Percentiles rank a stretch among this genome's conserved stretches.
Evolutionary conservation across 257 asterid species (phyloP).

Genomic region (Cordia subcordata): DNA sequence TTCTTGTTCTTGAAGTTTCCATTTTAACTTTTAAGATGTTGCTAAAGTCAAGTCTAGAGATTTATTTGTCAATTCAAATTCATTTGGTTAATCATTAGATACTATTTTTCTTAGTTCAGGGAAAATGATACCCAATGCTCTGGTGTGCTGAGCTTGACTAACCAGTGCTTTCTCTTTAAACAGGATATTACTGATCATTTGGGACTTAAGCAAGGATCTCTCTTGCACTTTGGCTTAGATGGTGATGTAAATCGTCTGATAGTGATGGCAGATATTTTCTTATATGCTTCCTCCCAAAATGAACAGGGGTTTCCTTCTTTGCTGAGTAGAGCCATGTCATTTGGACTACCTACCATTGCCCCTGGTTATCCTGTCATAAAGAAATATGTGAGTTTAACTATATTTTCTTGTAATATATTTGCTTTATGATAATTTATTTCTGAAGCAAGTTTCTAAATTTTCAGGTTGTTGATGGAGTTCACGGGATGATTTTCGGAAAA

Average conservation of each 20-base stretch:
- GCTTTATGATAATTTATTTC: slow-evolving; percentile 13
- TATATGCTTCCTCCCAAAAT: slow-evolving; percentile 83
- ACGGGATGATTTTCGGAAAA: slow-evolving; percentile 61
- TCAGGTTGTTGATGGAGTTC: slow-evolving; percentile 83
- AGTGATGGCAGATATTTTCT: slow-evolving; percentile 87
- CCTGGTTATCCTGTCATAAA: slow-evolving; percentile 67
- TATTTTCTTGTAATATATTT: slow-evolving; percentile 6
- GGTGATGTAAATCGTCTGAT: slow-evolving; percentile 65
- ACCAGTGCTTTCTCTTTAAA: slow-evolving; percentile 16
- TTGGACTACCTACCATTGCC: slow-evolving; percentile 78
- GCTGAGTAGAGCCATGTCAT: slow-evolving; percentile 85
- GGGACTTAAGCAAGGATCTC: slow-evolving; percentile 66
- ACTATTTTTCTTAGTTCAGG: not conserved
- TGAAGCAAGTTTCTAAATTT: slow-evolving; percentile 14
- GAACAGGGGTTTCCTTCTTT: slow-evolving; percentile 90
- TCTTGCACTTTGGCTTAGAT: slow-evolving; percentile 69
- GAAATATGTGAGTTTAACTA: slow-evolving; percentile 55
- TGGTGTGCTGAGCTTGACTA: slow-evolving; percentile 1
- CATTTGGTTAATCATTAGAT: not conserved
- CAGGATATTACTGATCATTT: slow-evolving; percentile 75
- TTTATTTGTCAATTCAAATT: not conserved
- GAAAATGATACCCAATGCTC: not conserved
- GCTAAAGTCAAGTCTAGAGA: too few relatives aligned
- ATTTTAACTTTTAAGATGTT: too few relatives aligned
- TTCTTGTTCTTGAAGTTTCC: too few relatives aligned